Evolutionary conservation across 257 asterid species (phyloP), one percentile per base, ranked within the genome.

Genomic region (Salvia miltiorrhiza): DNA sequence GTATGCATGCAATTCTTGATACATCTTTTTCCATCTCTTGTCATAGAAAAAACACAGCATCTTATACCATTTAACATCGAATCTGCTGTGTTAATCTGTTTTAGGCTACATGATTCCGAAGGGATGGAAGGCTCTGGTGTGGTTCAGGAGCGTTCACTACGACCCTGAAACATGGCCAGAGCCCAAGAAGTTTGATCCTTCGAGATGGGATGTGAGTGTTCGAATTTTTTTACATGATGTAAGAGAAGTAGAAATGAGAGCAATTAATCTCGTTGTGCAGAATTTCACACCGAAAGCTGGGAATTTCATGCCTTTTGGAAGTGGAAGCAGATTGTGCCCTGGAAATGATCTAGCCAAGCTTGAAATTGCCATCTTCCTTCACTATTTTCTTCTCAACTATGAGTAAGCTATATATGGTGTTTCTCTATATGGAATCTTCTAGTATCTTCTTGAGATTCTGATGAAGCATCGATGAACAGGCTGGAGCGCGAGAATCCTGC

Each of bases 301-400:
- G 11, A 68, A 76, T 35, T 90, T 85, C 74, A 83, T 92, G 23
- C 98, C 97, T 4, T 92, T 92, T 52, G 98, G 98, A 30, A 85
- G 54, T 26, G 98, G 97, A 69, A 80, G 85, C 74, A 86, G 98
- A 79, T 28, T 90, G 76, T 92, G 98, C 86, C 97, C 98, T 0
- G 97, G 96, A 77, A 92, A 88, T 73, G 97, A 92, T 76, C 95
- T 92, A 19, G 98, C 97, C 70, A 92, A 86, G 87, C 82, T 90
- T 7, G 98, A 92, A 79, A 81, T 90, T 6, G 59, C 89, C 1
- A 81, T 90, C 68, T 92, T 92, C 69, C 96, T 92, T 58, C 98
- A 92, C 80, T 80, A 88, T 77, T 92, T 92, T 54, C 87, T 92
- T 16, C 73, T 88, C 2, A 68, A 78, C 53, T 90, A 92, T 40